A percentile compares a stretch with the other conserved stretches of the same genome.
phyloP scores from a whole-genome alignment of 2,329 filamentous ascomycete genomes.

The Epichloe sp. region DNA sequence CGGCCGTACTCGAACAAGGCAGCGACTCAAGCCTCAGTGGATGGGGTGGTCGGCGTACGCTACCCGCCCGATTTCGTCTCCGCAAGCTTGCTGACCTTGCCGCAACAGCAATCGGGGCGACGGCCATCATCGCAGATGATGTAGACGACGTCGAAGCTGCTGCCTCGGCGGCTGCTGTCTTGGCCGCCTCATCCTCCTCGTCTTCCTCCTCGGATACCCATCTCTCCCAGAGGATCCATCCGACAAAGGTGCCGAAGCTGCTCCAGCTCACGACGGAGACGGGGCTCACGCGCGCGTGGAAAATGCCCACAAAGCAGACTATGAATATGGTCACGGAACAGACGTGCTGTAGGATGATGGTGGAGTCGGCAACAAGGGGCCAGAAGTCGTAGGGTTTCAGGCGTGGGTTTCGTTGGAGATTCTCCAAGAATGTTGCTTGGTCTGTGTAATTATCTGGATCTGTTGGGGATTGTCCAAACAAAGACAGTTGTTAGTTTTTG shows the following conservation, averaged over 20 bases:
- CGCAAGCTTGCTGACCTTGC: constrained; percentile 20
- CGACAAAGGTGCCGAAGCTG: constrained; percentile 67
- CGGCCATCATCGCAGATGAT: not conserved
- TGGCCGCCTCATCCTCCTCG: constrained; percentile 28
- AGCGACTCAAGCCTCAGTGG: constrained; percentile 16
- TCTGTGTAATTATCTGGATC: constrained; percentile 99
- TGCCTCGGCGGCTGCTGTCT: constrained; percentile 15
- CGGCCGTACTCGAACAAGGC: constrained; percentile 9
- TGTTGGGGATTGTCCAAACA: constrained; percentile 18
- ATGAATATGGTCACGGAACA: constrained; percentile 91
- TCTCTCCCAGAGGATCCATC: constrained; percentile 84
- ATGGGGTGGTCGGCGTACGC: constrained; percentile 22
- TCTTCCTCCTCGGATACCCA: constrained; percentile 68
- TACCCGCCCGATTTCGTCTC: constrained; percentile 22
- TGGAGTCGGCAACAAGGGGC: constrained; percentile 88
- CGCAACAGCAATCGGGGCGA: not conserved
- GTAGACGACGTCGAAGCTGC: not conserved
- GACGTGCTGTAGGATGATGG: constrained; percentile 93
- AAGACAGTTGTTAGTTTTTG: not conserved
- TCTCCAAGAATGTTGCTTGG: constrained; percentile 89
- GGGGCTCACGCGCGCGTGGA: constrained; percentile 74
- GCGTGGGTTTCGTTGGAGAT: constrained; percentile 85
- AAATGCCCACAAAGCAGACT: constrained; percentile 85
- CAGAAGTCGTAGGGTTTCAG: constrained; percentile 96
- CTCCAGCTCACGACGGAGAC: constrained; percentile 81